Conservation (phyloP, 2,329 filamentous ascomycete genomes). For the Rhynchosporium secalis region DNA sequence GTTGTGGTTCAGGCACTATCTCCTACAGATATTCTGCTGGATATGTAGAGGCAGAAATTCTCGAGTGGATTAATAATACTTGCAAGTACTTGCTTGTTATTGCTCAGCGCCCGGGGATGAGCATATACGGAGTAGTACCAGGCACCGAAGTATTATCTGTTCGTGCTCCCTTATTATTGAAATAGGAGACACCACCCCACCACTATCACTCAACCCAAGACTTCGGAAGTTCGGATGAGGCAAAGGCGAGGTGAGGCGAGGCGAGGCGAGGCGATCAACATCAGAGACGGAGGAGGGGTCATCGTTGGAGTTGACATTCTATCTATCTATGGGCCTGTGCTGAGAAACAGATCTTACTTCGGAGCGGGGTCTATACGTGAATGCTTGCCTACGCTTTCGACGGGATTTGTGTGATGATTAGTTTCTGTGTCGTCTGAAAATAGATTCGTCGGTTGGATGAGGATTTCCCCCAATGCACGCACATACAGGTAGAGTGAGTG, state of each 20-base stretch:
- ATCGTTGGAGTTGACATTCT: neutral
- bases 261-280: neutral
- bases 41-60: neutral
- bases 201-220: neutral
- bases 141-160: neutral
- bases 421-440: slow-evolving; percentile 15
- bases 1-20: neutral
- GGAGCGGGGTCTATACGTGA: slow-evolving; percentile 15
- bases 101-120: slow-evolving; percentile 3
- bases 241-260: neutral
- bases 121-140: neutral
- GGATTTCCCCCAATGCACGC: neutral
- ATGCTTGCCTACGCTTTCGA: neutral
- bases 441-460: slow-evolving; percentile 16
- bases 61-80: neutral
- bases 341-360: slow-evolving; percentile 12
- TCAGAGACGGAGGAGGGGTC: slow-evolving; percentile 4
- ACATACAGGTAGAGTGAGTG: slow-evolving; percentile 4
- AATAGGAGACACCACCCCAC: slow-evolving; percentile 3
- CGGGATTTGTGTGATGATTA: neutral
- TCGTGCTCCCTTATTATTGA: slow-evolving; percentile 3
- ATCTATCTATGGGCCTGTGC: slow-evolving; percentile 15
- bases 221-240: slow-evolving; percentile 1
- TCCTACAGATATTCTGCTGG: neutral
- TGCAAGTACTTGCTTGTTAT: neutral